Conservation (phyloP, 768 basidiomycete species). For the Lentinula boryana region DNA sequence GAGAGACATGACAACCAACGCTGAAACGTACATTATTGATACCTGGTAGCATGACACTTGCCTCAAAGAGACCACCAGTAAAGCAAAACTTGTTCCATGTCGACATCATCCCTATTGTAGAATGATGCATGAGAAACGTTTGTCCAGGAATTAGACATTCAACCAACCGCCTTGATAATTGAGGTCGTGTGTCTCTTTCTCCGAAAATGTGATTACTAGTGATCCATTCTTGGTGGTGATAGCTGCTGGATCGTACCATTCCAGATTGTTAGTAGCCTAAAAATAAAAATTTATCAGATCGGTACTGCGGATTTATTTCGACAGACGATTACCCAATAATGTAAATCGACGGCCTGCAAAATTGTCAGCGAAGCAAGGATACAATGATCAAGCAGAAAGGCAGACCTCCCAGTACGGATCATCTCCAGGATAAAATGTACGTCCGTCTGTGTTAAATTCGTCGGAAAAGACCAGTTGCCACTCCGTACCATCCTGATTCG, state of each 20-base stretch:
- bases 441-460: constrained; percentile 72
- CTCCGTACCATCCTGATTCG: constrained; percentile 50
- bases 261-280: constrained; percentile 61
- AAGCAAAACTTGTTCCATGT: constrained; percentile 86
- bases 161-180: constrained; percentile 63
- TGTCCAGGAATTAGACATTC: constrained; percentile 16
- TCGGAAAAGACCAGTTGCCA: constrained; percentile 70
- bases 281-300: constrained; percentile 29
- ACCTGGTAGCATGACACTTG: constrained; percentile 59
- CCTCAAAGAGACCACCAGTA: constrained; percentile 73
- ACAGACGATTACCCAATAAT: constrained; percentile 53
- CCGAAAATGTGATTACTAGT: constrained; percentile 62
- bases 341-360: constrained; percentile 46
- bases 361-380: constrained; percentile 6
- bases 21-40: constrained; percentile 54
- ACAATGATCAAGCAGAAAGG: constrained; percentile 18
- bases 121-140: not conserved
- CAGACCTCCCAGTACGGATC: constrained; percentile 79
- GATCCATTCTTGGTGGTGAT: constrained; percentile 65
- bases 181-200: constrained; percentile 58
- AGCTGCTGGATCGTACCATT: constrained; percentile 85
- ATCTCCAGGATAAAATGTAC: constrained; percentile 77
- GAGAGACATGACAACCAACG: not conserved
- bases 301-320: not conserved
- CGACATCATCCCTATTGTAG: constrained; percentile 37